Percentiles rank a stretch among this genome's conserved stretches.
Conservation (phyloP, 208 protist species). For the Crithidia thermophila region DNA sequence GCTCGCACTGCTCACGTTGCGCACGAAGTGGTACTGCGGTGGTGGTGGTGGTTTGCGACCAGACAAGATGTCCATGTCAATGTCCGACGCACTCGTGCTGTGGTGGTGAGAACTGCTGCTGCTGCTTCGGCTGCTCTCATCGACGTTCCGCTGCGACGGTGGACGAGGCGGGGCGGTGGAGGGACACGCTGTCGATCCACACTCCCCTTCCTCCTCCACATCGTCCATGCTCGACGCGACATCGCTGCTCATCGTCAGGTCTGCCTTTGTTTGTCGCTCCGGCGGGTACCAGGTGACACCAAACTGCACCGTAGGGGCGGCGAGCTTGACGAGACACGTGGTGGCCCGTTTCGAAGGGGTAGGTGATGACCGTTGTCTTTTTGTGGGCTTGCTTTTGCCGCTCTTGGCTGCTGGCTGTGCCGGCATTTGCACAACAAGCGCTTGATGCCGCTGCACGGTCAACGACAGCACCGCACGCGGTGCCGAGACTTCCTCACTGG, state of each 20-base stretch:
- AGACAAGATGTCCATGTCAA: slow-evolving; percentile 26
- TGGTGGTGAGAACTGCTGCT: slow-evolving; percentile 16
- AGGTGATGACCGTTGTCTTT: not conserved
- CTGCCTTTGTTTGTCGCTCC: not conserved
- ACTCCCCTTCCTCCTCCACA: not conserved
- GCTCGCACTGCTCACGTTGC: not conserved
- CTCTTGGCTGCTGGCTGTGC: not conserved
- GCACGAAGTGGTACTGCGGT: slow-evolving; percentile 2
- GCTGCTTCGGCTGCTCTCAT: not conserved
- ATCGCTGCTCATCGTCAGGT: not conserved
- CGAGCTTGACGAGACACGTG: slow-evolving; percentile 15
- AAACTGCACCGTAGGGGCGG: slow-evolving; percentile 16
- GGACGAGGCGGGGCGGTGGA: not conserved
- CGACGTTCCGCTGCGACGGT: not conserved
- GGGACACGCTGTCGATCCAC: not conserved
- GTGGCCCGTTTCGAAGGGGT: not conserved
- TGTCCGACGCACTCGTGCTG: slow-evolving; percentile 36
- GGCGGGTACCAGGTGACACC: slow-evolving; percentile 12
- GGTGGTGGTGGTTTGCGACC: slow-evolving; percentile 27
- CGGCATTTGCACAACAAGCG: slow-evolving; percentile 15
- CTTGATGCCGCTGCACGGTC: not conserved
- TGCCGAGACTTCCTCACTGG: not conserved
- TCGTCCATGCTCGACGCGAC: not conserved
- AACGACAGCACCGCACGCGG: slow-evolving; percentile 23
- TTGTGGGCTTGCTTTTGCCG: not conserved